Evolutionary conservation across 805 yeast species (phyloP).

Genomic region (Kregervanrija delftensis): DNA sequence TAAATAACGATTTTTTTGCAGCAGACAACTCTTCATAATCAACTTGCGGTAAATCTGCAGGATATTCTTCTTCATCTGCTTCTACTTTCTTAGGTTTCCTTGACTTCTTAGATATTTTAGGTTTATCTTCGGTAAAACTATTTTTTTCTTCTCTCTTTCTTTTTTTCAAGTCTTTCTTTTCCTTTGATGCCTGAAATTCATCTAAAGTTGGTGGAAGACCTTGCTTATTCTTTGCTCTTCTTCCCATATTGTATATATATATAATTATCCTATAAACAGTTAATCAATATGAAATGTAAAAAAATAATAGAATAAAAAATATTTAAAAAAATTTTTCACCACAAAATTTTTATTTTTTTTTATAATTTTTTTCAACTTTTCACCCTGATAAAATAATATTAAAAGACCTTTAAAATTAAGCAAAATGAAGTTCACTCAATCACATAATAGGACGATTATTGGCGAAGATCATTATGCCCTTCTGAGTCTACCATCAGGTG

Average conservation of each 20-base stretch:
- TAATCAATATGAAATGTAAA: background rate
- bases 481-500: slow-evolving; percentile 75
- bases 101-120: slow-evolving; percentile 13
- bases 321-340: slow-evolving; percentile 5
- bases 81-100: slow-evolving; percentile 20
- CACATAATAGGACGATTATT: slow-evolving; percentile 4
- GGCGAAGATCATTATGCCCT: slow-evolving; percentile 44
- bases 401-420: slow-evolving; percentile 7
- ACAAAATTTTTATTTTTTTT: background rate
- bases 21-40: slow-evolving; percentile 59
- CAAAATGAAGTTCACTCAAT: background rate
- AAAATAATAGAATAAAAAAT: slow-evolving; percentile 1
- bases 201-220: slow-evolving; percentile 87
- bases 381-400: background rate
- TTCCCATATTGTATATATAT: slow-evolving; percentile 61
- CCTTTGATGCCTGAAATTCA: slow-evolving; percentile 52
- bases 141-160: slow-evolving; percentile 28
- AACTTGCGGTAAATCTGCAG: slow-evolving; percentile 53
- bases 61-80: slow-evolving; percentile 32
- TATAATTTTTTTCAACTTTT: slow-evolving; percentile 1
- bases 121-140: slow-evolving; percentile 20
- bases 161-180: slow-evolving; percentile 33
- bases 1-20: slow-evolving; percentile 71
- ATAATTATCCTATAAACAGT: too few relatives aligned
- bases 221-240: slow-evolving; percentile 89